Evolutionary conservation across 768 basidiomycete species (phyloP), one percentile per base, ranked within the genome.

Genomic region (Mycena leptocephala): DNA sequence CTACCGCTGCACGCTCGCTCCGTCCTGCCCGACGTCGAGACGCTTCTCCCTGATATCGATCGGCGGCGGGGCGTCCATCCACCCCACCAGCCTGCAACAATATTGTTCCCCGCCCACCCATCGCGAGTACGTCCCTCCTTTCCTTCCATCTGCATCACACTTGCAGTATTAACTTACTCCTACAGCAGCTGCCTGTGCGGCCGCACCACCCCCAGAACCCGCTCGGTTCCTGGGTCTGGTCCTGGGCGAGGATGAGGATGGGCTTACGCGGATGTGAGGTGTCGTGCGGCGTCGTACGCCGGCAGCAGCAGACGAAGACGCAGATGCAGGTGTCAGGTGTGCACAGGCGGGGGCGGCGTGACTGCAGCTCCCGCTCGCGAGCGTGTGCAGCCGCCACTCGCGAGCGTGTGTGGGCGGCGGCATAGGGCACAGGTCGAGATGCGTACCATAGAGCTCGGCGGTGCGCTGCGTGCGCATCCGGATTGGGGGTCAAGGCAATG

Each of bases 21-120:
- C 56, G 16, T 58, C 56, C 56, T 58, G 56, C 56, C 30, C 32
- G 56, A 58, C 56, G 56, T 58, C 56, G 56, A 58, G 56, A 58
- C 56, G 30, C 56, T 33, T 58, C 56, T 58, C 56, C 30, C 30
- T 22, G 56, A 58, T 58, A 32, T 58, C 32, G 56, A 58, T 58
- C 22, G 22, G 30, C 30, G 56, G 56, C 30, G 32, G 56, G 30
- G 30, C 53, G 11, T 55, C 53, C 53, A 55, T 55, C 53, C 53
- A 55, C 18, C 43, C 35, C 35, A 37, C 35, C 43, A 43, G 43
- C 48, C 24, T 51, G 22, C 48, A 61, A n/a, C 10, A 22, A 37
- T 61, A 37, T 37, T 37, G 37, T 37, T 33, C 58, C 58, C 58
- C 56, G 37, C 58, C 32, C 58, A 37, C 18, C 35, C 33, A 24